phyloP scores from a whole-genome alignment of 257 asterid genomes.

The Rehmannia glutinosa region DNA sequence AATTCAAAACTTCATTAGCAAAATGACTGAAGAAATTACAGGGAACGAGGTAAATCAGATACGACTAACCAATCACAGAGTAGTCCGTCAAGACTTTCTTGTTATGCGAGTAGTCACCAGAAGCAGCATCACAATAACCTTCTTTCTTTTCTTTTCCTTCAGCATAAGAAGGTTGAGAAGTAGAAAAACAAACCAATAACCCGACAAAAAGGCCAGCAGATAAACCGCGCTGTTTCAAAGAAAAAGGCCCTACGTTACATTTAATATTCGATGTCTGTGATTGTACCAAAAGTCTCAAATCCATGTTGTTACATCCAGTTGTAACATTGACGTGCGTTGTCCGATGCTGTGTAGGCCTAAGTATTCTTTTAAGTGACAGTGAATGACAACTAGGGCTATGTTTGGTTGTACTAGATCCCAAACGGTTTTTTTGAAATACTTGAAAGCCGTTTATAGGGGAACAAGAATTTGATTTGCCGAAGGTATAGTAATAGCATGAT shows the following conservation, averaged over 20 bases:
- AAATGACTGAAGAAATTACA: not conserved
- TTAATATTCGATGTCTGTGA: constrained; percentile 27
- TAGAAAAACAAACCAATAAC: constrained; percentile 58
- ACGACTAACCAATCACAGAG: constrained; percentile 63
- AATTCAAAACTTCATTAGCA: not conserved
- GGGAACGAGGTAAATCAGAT: constrained; percentile 3
- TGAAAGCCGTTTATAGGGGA: constrained; percentile 32
- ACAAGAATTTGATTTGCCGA: constrained; percentile 25
- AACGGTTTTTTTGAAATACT: constrained; percentile 28
- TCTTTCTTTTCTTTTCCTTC: constrained; percentile 37
- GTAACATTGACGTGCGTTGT: not conserved
- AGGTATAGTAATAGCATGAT: constrained; percentile 30
- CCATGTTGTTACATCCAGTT: not conserved
- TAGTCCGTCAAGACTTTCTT: constrained; percentile 67
- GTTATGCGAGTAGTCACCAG: constrained; percentile 40
- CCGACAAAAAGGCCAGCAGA: constrained; percentile 51
- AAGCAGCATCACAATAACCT: constrained; percentile 21
- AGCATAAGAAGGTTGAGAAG: constrained; percentile 54
- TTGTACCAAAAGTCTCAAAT: constrained; percentile 2
- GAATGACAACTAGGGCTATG: constrained; percentile 27
- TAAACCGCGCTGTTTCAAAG: constrained; percentile 35
- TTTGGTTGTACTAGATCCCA: constrained; percentile 26
- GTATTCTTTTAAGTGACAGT: constrained; percentile 34
- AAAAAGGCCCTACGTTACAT: constrained; percentile 29
- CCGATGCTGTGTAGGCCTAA: constrained; percentile 26